phyloP scores from a whole-genome alignment of 2,329 filamentous ascomycete species.

The Aspergillus sp. region DNA sequence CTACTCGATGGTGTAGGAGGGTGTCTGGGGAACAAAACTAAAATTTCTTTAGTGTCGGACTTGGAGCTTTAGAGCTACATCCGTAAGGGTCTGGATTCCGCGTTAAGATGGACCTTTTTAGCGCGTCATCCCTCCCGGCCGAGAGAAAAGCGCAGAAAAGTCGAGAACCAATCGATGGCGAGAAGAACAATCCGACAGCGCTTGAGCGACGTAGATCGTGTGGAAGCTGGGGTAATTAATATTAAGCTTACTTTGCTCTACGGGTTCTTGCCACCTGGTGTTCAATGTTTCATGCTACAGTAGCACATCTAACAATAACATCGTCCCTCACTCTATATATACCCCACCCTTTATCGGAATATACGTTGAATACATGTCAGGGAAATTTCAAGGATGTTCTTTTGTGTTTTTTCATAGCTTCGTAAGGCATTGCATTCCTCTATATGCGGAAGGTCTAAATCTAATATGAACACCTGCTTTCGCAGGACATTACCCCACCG shows the following conservation, averaged over 20 bases:
- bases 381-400: not conserved
- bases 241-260: conserved; percentile 14
- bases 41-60: not conserved
- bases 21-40: too few relatives aligned
- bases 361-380: not conserved
- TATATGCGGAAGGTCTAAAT: conserved; percentile 23
- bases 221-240: conserved; percentile 14
- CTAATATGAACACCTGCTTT: conserved; percentile 14
- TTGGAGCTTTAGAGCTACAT: not conserved
- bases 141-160: conserved; percentile 15
- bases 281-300: not conserved
- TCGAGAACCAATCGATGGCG: conserved; percentile 17
- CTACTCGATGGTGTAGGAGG: not conserved
- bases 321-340: not conserved
- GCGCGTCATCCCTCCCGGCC: conserved; percentile 24
- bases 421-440: conserved; percentile 24
- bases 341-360: not conserved
- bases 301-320: not conserved
- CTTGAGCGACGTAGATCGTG: conserved; percentile 18
- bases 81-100: conserved; percentile 9
- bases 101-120: conserved; percentile 19
- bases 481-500: conserved; percentile 20
- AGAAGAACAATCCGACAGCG: conserved; percentile 2
- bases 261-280: not conserved
- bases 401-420: conserved; percentile 21